These are phyloP conservation scores for Jamesozyma lodderae DNA, from an alignment of 805 yeast species.

Conservation along the genomic window DNA sequence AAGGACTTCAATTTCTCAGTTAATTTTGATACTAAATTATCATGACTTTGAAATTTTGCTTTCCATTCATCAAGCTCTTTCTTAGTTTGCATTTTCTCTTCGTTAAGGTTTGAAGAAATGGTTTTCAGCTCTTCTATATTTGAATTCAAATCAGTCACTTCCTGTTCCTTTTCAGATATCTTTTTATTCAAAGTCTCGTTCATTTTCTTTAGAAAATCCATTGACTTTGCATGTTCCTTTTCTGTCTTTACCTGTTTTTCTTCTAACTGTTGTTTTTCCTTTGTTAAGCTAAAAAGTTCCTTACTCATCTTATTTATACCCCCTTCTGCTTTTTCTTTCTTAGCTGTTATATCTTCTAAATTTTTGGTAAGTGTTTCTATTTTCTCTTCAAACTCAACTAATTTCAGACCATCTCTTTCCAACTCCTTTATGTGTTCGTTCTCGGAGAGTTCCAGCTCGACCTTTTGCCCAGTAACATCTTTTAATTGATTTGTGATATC, in stretches of 20 bases:
- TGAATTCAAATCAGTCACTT: slow-evolving; percentile 9
- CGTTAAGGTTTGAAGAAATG: slow-evolving; percentile 9
- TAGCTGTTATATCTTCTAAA: slow-evolving; percentile 22
- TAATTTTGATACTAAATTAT: slow-evolving; percentile 33
- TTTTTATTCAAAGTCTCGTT: slow-evolving; percentile 10
- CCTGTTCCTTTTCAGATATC: slow-evolving; percentile 15
- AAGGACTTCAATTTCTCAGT: slow-evolving; percentile 39
- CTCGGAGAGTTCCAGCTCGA: slow-evolving; percentile 22
- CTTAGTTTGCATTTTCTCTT: slow-evolving; percentile 18
- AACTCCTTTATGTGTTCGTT: slow-evolving; percentile 31
- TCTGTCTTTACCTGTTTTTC: slow-evolving; percentile 36
- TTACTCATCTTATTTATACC: slow-evolving; percentile 88
- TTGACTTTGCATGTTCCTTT: slow-evolving; percentile 34
- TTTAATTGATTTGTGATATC: slow-evolving; percentile 11
- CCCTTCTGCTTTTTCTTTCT: slow-evolving; percentile 62
- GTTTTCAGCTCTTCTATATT: slow-evolving; percentile 11
- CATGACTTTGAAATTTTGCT: slow-evolving; percentile 25
- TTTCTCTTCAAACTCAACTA: slow-evolving; percentile 12
- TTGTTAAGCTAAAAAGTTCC: slow-evolving; percentile 60
- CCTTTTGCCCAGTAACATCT: slow-evolving; percentile 14
- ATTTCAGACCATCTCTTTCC: slow-evolving; percentile 18
- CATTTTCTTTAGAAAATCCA: slow-evolving; percentile 20
- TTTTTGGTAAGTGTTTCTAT: slow-evolving; percentile 20
- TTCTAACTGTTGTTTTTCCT: slow-evolving; percentile 46
- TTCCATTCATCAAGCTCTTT: slow-evolving; percentile 22